These are phyloP conservation scores for Candida gorgasii DNA, from an alignment of 805 yeast species.

Conservation along the genomic window DNA sequence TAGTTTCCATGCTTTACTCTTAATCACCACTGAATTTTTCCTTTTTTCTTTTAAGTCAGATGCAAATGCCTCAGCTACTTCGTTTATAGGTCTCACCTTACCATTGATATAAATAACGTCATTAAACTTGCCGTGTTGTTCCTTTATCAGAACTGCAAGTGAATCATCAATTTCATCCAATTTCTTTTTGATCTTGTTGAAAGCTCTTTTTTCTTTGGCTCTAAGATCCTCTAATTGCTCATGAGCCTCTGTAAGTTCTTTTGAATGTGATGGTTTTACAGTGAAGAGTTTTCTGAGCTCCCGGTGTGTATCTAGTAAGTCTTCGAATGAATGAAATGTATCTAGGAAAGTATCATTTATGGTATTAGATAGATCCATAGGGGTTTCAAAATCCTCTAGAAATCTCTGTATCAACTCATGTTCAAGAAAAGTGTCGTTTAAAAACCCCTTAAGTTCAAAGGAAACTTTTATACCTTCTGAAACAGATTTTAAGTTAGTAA, in stretches of 20 bases:
- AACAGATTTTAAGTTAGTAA: conserved; percentile 29
- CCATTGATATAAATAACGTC: conserved; percentile 53
- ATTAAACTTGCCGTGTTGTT: conserved; percentile 29
- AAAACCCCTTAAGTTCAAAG: conserved; percentile 19
- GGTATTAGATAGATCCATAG: conserved; percentile 39
- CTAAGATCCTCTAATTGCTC: conserved; percentile 25
- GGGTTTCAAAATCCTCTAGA: conserved; percentile 34
- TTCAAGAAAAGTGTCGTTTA: conserved; percentile 19
- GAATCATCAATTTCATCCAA: conserved; percentile 29
- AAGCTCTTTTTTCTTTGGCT: conserved; percentile 24
- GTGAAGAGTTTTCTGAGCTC: conserved; percentile 22
- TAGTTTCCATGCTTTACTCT: conserved; percentile 52
- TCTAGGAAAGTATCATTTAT: conserved; percentile 36
- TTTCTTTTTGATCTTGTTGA: conserved; percentile 22
- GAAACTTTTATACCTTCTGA: conserved; percentile 33
- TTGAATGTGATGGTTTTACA: conserved; percentile 36
- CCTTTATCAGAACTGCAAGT: conserved; percentile 27
- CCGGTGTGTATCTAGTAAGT: conserved; percentile 10
- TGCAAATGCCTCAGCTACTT: conserved; percentile 18
- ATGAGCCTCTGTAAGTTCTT: conserved; percentile 35
- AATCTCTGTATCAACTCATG: conserved; percentile 25
- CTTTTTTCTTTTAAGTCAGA: conserved; percentile 32
- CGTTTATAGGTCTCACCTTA: conserved; percentile 29
- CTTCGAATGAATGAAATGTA: conserved; percentile 3
- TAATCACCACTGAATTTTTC: conserved; percentile 45